Conservation (phyloP, 73 alveolate species). For the Stentor roeselii region DNA sequence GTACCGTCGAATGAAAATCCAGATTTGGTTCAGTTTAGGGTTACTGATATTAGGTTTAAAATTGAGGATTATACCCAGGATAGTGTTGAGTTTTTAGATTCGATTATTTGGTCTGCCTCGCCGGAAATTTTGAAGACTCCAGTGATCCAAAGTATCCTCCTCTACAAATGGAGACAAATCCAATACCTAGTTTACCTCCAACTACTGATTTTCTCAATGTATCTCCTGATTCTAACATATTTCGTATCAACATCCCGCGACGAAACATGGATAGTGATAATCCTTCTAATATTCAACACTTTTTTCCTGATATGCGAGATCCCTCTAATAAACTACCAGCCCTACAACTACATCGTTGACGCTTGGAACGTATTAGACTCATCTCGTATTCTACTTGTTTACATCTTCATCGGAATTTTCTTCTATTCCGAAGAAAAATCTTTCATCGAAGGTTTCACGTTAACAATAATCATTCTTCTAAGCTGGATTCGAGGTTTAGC, state of each 20-base stretch:
- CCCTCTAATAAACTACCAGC: background rate
- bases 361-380: slow-evolving; percentile 14
- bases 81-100: background rate
- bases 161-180: slow-evolving; percentile 15
- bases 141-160: background rate
- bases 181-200: background rate
- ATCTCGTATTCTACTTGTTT: background rate
- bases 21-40: background rate
- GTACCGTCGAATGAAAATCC: background rate
- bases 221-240: background rate
- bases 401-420: background rate
- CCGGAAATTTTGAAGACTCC: slow-evolving; percentile 18
- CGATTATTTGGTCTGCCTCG: background rate
- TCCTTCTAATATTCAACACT: background rate
- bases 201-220: background rate
- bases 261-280: background rate
- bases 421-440: background rate
- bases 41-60: background rate
- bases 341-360: background rate
- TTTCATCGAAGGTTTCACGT: background rate
- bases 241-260: background rate
- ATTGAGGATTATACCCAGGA: background rate
- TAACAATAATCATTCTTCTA: background rate
- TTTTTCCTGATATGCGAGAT: background rate
- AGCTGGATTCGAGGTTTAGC: slow-evolving; percentile 27